A percentile compares a stretch with the other conserved stretches of the same genome.
Evolutionary conservation across 345 rosid genomes (phyloP).

Genomic region (Noccaea bulbosa): DNA sequence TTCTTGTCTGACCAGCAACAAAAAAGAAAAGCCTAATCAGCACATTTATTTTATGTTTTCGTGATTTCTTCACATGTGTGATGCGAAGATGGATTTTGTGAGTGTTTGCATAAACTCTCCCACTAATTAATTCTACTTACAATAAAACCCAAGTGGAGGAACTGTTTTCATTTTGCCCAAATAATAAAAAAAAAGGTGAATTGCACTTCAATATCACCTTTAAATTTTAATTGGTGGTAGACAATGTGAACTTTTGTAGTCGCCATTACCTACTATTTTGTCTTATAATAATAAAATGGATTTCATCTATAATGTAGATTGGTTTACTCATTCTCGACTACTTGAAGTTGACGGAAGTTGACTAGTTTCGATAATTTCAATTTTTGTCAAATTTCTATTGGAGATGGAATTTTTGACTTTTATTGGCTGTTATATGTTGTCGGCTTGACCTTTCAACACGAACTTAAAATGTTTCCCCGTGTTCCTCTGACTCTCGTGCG

Average conservation of each 20-base stretch:
- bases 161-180: slow-evolving; percentile 3
- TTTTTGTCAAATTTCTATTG: slow-evolving; percentile 7
- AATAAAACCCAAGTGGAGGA: slow-evolving; percentile 12
- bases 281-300: neutral
- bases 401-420: neutral
- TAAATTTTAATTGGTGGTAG: slow-evolving; percentile 26
- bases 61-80: slow-evolving; percentile 1
- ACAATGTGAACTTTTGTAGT: slow-evolving; percentile 5
- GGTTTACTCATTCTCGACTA: slow-evolving; percentile 1
- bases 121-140: slow-evolving; percentile 24
- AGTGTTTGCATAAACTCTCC: slow-evolving; percentile 15
- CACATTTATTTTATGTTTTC: neutral
- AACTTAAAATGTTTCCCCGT: neutral
- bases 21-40: neutral
- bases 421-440: neutral
- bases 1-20: too few relatives aligned
- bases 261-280: slow-evolving; percentile 16
- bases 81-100: slow-evolving; percentile 11
- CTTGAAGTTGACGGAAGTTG: slow-evolving; percentile 10
- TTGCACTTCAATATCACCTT: slow-evolving; percentile 17
- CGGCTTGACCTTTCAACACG: slow-evolving; percentile 18
- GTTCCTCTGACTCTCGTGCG: too few relatives aligned
- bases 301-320: neutral
- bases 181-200: slow-evolving; percentile 15
- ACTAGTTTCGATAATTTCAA: slow-evolving; percentile 7